Percentiles rank a stretch among this genome's conserved stretches.
These are phyloP conservation scores for Cardamine occulta DNA, from an alignment of 345 rosid species.

Conservation along the genomic window DNA sequence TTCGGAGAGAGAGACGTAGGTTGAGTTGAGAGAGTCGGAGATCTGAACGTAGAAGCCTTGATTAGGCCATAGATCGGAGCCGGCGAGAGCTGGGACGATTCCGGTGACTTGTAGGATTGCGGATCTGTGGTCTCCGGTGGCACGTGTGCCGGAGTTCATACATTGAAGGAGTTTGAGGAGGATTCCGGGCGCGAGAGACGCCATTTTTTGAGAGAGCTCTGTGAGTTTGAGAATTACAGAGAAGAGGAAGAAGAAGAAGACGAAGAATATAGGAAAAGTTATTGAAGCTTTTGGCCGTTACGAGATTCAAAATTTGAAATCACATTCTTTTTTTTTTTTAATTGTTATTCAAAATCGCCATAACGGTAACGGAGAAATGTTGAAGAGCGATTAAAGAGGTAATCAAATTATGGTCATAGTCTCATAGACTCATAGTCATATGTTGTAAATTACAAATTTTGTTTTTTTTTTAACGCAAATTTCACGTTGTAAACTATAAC, in stretches of 20 bases:
- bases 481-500: too few relatives aligned
- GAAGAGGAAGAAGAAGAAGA: background rate
- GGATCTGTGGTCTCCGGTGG: slow-evolving; percentile 94
- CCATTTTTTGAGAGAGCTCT: slow-evolving; percentile 52
- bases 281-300: slow-evolving; percentile 52
- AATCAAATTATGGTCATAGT: too few relatives aligned
- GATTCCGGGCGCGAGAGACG: slow-evolving; percentile 78
- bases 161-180: slow-evolving; percentile 89
- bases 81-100: slow-evolving; percentile 92
- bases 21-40: slow-evolving; percentile 94
- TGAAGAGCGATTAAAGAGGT: too few relatives aligned
- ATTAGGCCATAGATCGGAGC: slow-evolving; percentile 89
- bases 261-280: slow-evolving; percentile 4
- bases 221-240: background rate
- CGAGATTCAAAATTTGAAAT: slow-evolving; percentile 50
- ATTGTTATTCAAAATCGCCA: background rate
- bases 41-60: slow-evolving; percentile 97
- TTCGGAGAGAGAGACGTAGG: slow-evolving; percentile 95
- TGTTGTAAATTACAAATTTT: too few relatives aligned
- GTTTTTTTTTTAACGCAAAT: too few relatives aligned
- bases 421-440: too few relatives aligned
- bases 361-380: slow-evolving; percentile 17
- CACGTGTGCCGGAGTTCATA: slow-evolving; percentile 79
- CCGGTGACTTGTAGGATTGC: slow-evolving; percentile 89
- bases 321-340: background rate